Base-by-base conservation (phyloP, 208 protist species). In the Angomonas deanei region DNA sequence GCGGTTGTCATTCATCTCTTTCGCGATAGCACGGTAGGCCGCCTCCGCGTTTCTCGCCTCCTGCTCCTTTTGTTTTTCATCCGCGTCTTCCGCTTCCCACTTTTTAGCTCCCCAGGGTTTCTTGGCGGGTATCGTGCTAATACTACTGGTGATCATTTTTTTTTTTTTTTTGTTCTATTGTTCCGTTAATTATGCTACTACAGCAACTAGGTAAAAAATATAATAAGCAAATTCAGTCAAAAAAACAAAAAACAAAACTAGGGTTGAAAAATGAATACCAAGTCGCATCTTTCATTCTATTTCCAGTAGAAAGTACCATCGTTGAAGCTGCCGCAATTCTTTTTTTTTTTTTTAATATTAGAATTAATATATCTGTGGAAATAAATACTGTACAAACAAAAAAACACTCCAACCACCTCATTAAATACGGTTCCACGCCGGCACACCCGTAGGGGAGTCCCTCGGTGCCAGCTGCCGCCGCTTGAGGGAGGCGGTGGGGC, bases 401-500 rank as follows among this genome's bases (percentile, higher is more conserved):
- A 58, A 19, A 67, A 33, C 64, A 24, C 11, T 28, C 47, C 47
- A 17, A 28, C 47, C 47, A 53, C 11, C 47, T n/a, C 8, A 28
- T 69, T 79, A 95, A 27, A 95, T 79, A 21, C 89, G 85, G 32
- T 83, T 82, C 79, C 84, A 96, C 4, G 78, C 90, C n/a, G 87
- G 87, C 57, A 96, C 91, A 34, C 90, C 90, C 17, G 90, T 93
- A 27, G 90, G 90, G 11, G 86, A 93, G 66, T 93, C 85, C 28
- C 74, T 71, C n/a, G 90, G 90, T 8, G 90, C 86, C 31, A 93
- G 74, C 74, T 96, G 90, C 28, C 87, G 57, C 13, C 79, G 70
- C 70, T 93, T 93, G 19, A 96, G 72, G 30, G 84, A 48, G 10
- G 82, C 73, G 34, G 83, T 86, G 21, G 90, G 90, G 10, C 90